Evolutionary conservation across 805 yeast genomes (phyloP), one percentile per base, ranked within the genome.

Genomic region (Candida boleticola): DNA sequence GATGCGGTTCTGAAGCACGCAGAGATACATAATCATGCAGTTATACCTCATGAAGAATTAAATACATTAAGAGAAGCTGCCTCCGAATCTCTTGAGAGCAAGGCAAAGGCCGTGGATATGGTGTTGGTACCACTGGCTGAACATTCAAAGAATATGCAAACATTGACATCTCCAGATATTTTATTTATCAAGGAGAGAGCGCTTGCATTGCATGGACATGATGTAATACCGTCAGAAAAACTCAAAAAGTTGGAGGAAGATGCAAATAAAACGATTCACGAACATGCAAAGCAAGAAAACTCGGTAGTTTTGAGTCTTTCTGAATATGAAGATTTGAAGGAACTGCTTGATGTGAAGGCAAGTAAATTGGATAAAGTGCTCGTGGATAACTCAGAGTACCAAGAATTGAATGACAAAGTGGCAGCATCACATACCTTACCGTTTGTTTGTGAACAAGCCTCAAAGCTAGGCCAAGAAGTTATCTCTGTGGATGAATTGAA

Each of bases 141-240:
- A 10, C 42, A 41, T 29, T n/a, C 38, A 4, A 31, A n/a, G 5
- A n/a, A 41, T n/a, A 3, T 19, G 2, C 17, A 33, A n/a, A 23
- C 19, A 3, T 27, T 54, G 10, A 53, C 50, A 4, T 43, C 48
- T 7, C 64, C 64, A 1, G 48, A 51, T 2, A 22, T 60, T 4
- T 52, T 53, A 4, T 49, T 55, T 19, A 42, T 37, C 63, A 7
- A 32, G 52, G 2, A 29, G 37, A 11, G 40, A 37, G 43, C 40
- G 9, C 4, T 14, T n/a, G 9, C 14, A 22, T n/a, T n/a, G n/a
- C 23, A 21, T 19, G 30, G 27, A 5, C 22, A 16, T 14, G 16
- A 22, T 3, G 19, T 38, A 5, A 30, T 41, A 3, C 55, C 50
- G 3, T 44, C 51, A 26, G 29, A 45, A 13, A 48, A 47, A 25